Evolutionary conservation across 192 early-diverging fungal species (phyloP).

Genomic region (Phycomyces nitens): DNA sequence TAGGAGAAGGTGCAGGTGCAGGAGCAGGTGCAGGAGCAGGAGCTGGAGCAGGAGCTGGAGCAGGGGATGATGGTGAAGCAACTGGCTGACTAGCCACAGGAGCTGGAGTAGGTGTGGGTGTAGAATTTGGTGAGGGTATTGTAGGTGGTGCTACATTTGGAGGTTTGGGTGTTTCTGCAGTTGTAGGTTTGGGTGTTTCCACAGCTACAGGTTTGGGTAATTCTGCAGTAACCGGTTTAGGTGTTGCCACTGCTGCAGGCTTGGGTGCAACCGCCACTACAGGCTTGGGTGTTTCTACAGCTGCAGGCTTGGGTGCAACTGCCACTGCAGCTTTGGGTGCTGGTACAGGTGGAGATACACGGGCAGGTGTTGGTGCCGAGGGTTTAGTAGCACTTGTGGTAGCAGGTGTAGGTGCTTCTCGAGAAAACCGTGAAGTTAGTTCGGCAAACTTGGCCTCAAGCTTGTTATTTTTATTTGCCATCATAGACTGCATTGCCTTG

Average conservation of each 20-base stretch:
- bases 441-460: background rate
- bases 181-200: no score
- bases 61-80: no score
- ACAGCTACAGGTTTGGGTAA: no score
- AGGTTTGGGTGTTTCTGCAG: no score
- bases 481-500: constrained; percentile 1
- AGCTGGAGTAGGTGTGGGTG: background rate
- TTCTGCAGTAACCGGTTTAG: no score
- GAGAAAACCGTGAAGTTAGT: background rate
- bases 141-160: background rate
- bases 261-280: background rate
- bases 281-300: background rate
- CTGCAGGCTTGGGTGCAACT: background rate
- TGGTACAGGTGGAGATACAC: background rate
- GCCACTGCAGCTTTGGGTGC: background rate
- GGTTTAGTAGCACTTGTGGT: background rate
- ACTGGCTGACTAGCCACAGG: no score
- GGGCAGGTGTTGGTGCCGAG: background rate
- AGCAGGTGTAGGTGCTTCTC: background rate
- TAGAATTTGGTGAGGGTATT: background rate
- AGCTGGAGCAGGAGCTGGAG: no score
- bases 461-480: background rate
- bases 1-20: no score
- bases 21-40: no score
- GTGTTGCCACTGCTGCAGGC: no score